Percentiles rank a stretch among this genome's conserved stretches.
Evolutionary conservation across 805 yeast genomes (phyloP).

Genomic region (Candida nitratophila): DNA sequence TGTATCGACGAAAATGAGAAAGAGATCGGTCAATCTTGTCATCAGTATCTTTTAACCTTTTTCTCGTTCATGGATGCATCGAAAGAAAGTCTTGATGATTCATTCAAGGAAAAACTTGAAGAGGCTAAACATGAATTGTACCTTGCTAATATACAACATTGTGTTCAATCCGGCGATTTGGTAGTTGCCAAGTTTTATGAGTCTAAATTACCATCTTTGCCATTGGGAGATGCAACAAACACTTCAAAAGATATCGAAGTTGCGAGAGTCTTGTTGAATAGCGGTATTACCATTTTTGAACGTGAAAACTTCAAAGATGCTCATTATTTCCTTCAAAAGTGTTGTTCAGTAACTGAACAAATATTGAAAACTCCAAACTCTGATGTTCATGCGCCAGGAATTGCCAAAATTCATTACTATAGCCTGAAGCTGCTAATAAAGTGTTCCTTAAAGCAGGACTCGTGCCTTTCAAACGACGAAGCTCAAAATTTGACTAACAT

Average conservation of each 20-base stretch:
- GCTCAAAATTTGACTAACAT: slow-evolving; percentile 16
- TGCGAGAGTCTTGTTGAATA: slow-evolving; percentile 28
- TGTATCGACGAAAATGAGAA: slow-evolving; percentile 19
- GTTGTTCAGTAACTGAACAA: slow-evolving; percentile 13
- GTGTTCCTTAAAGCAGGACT: slow-evolving; percentile 19
- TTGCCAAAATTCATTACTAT: slow-evolving; percentile 14
- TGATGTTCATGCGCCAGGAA: slow-evolving; percentile 5
- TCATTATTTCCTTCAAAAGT: slow-evolving; percentile 8
- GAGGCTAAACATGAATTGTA: not conserved
- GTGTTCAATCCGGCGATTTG: slow-evolving; percentile 24
- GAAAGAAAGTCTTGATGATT: not conserved
- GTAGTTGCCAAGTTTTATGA: slow-evolving; percentile 29
- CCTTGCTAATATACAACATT: slow-evolving; percentile 15
- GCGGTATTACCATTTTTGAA: slow-evolving; percentile 10
- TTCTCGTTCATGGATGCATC: slow-evolving; percentile 16
- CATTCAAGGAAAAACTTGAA: not conserved
- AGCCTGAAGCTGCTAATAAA: slow-evolving; percentile 20
- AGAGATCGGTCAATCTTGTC: slow-evolving; percentile 14
- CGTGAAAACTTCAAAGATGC: slow-evolving; percentile 4
- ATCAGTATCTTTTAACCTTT: slow-evolving; percentile 23
- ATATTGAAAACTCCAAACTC: slow-evolving; percentile 6
- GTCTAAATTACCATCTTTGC: slow-evolving; percentile 9
- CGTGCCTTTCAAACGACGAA: slow-evolving; percentile 4
- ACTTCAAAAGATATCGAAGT: slow-evolving; percentile 7
- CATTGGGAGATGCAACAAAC: too few species aligned